These are phyloP conservation scores for Theileria orientalis DNA, from an alignment of 169 alveolate species.

Conservation along the genomic window DNA sequence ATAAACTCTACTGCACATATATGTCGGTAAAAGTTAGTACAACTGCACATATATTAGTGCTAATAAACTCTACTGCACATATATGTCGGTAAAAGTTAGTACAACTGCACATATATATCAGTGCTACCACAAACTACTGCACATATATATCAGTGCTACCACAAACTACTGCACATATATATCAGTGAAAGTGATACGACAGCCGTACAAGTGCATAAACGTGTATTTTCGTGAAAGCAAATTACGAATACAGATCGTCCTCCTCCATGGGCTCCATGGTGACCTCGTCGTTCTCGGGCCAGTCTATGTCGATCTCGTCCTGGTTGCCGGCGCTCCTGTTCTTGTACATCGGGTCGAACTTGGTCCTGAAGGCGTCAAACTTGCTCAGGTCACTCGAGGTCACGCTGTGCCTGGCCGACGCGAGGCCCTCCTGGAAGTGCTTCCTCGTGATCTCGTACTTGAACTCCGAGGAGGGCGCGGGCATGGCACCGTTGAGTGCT, in stretches of 20 bases:
- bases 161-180: too few species aligned
- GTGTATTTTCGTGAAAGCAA: not conserved
- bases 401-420: constrained; percentile 97
- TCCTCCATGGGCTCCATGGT: constrained; percentile 70
- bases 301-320: constrained; percentile 86
- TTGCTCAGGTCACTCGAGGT: constrained; percentile 88
- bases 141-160: too few species aligned
- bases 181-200: too few species aligned
- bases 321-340: constrained; percentile 84
- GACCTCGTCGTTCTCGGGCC: constrained; percentile 87
- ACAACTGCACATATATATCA: too few species aligned
- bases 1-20: not conserved
- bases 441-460: constrained; percentile 94
- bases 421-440: constrained; percentile 98
- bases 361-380: constrained; percentile 95
- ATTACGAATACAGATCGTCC: constrained; percentile 75
- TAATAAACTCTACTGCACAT: too few species aligned
- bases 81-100: too few species aligned
- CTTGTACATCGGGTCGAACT: constrained; percentile 97
- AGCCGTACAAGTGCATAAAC: too few species aligned
- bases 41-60: too few species aligned
- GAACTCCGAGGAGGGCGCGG: constrained; percentile 77
- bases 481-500: constrained; percentile 60
- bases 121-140: too few species aligned
- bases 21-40: too few species aligned